phyloP scores from a whole-genome alignment of 2,329 filamentous ascomycete genomes.

The Fonsecaea pedrosoi region DNA sequence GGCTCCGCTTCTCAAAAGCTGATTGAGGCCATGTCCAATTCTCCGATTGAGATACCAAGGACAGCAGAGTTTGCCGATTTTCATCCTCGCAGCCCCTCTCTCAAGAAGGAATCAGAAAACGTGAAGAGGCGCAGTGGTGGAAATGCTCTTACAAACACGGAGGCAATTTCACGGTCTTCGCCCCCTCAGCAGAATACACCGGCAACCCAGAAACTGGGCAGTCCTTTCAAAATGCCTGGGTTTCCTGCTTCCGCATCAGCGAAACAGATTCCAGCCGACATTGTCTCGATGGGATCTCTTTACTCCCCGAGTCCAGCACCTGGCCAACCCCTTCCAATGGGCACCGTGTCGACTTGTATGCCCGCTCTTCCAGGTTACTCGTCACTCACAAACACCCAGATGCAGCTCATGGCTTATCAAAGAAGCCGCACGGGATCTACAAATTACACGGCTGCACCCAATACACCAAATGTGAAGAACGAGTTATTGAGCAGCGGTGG shows the following conservation, averaged over 20 bases:
- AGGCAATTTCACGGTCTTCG: background rate
- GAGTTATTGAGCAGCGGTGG: background rate
- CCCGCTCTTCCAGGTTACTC: background rate
- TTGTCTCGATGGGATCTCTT: slow-evolving; percentile 8
- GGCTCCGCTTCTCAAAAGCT: background rate
- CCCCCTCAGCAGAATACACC: slow-evolving; percentile 1
- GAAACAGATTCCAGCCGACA: background rate
- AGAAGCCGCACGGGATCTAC: background rate
- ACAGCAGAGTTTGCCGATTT: background rate
- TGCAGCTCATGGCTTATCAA: background rate
- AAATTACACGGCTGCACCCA: background rate
- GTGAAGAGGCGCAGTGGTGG: background rate
- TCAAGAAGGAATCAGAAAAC: background rate
- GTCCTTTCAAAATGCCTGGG: slow-evolving; percentile 2
- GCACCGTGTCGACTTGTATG: background rate
- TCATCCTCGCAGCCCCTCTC: background rate
- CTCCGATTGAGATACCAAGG: slow-evolving; percentile 1
- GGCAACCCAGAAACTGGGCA: slow-evolving; percentile 1
- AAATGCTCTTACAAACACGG: background rate
- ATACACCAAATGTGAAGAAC: background rate
- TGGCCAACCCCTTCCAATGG: background rate
- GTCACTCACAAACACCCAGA: background rate
- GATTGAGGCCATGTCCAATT: background rate
- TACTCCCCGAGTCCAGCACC: background rate
- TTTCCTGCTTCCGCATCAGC: background rate